Conservation (phyloP, 495 filamentous ascomycete genomes). For the Friedmanniomyces endolithicus region DNA sequence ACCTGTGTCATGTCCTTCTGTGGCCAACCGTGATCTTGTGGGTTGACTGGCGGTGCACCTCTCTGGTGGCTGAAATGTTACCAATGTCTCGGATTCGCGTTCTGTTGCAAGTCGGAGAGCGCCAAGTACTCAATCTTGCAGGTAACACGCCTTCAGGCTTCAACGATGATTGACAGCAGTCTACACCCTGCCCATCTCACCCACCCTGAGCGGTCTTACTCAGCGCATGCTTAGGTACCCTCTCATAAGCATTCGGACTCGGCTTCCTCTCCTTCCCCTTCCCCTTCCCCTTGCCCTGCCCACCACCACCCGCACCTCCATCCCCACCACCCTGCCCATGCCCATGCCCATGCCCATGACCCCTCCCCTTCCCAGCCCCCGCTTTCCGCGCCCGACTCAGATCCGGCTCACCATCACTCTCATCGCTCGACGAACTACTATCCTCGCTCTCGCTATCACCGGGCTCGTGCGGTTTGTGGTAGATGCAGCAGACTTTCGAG, state of each 20-base stretch:
- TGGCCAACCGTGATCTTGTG: too few species aligned
- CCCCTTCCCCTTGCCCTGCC: constrained; percentile 55
- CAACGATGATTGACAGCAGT: too few species aligned
- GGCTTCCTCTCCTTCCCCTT: constrained; percentile 96
- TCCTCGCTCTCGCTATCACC: constrained; percentile 72
- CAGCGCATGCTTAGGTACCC: background rate
- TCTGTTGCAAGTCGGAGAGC: too few species aligned
- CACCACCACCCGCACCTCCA: constrained; percentile 34
- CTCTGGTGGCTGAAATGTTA: too few species aligned
- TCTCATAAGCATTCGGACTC: constrained; percentile 21
- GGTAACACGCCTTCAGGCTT: too few species aligned
- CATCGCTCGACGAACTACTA: constrained; percentile 44
- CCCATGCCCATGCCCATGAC: constrained; percentile 26
- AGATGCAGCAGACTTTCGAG: constrained; percentile 99
- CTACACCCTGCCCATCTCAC: too few species aligned
- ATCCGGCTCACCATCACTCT: constrained; percentile 40
- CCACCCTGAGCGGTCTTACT: background rate
- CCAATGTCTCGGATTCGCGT: too few species aligned
- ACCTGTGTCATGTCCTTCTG: too few species aligned
- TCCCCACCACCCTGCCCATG: constrained; percentile 28
- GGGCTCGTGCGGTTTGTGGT: constrained; percentile 69
- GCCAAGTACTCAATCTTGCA: too few species aligned
- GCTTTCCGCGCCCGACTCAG: constrained; percentile 35
- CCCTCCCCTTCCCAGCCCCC: constrained; percentile 15
- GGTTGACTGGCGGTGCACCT: too few species aligned